A percentile compares a stretch with the other conserved stretches of the same genome.
Conservation (phyloP, 306 rosid genomes). For the Pachyrhizus erosus region DNA sequence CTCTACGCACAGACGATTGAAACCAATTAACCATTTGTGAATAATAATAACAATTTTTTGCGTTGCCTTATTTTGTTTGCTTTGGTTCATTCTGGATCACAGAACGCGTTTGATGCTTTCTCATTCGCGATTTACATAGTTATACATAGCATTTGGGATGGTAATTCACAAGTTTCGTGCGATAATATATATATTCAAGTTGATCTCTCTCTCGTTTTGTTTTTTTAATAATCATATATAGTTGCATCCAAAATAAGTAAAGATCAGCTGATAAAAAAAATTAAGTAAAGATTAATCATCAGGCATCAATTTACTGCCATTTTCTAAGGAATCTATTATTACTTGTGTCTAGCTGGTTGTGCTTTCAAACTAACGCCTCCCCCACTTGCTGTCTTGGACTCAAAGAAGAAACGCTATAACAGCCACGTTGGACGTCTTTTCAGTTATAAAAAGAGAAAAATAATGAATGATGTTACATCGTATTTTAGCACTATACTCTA, state of each 20-base stretch:
- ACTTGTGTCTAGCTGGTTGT: background rate
- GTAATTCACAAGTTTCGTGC: background rate
- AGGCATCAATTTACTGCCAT: background rate
- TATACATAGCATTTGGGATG: background rate
- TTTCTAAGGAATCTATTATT: background rate
- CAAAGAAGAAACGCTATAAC: background rate
- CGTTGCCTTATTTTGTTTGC: too few relatives aligned
- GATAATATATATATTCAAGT: conserved; percentile 2
- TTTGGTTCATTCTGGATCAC: conserved; percentile 4
- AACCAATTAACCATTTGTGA: too few relatives aligned
- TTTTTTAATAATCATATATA: background rate
- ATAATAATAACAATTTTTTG: too few relatives aligned
- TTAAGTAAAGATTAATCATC: background rate
- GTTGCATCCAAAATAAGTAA: conserved; percentile 19
- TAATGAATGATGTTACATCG: background rate
- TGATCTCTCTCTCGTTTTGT: background rate
- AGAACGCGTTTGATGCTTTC: conserved; percentile 13
- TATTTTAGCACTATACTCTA: background rate
- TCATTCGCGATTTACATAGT: background rate
- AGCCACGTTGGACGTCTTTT: background rate
- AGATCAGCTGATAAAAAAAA: too few relatives aligned
- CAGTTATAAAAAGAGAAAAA: background rate
- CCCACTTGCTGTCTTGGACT: background rate
- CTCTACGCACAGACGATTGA: too few relatives aligned
- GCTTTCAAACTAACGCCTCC: background rate